Conservation (phyloP, 768 basidiomycete genomes). For the Leucosporidium scottii region DNA sequence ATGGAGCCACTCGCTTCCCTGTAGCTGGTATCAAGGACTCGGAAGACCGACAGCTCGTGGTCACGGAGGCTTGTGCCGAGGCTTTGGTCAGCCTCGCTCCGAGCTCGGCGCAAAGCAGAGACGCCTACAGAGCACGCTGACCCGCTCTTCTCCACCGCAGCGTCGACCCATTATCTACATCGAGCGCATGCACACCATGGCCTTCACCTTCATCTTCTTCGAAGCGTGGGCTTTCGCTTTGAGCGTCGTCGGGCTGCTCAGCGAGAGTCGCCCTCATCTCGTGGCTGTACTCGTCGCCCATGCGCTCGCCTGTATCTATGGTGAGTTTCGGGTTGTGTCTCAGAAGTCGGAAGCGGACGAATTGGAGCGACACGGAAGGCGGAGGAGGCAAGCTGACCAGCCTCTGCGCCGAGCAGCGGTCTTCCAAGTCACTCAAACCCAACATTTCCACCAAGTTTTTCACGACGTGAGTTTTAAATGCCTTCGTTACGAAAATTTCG, state of each 20-base stretch:
- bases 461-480: neutral
- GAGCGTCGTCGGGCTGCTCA: neutral
- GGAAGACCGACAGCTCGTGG: neutral
- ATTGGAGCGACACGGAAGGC: too few species aligned
- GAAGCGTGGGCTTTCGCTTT: neutral
- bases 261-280: conserved; percentile 1
- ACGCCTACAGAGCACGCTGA: too few species aligned
- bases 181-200: conserved; percentile 1
- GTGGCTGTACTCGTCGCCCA: neutral
- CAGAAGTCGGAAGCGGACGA: too few species aligned
- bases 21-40: neutral
- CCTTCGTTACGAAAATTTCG: too few species aligned
- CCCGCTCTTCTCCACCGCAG: neutral
- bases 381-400: neutral
- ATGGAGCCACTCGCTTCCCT: neutral
- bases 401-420: neutral
- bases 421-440: neutral
- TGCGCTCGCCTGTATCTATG: neutral
- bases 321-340: neutral
- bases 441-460: neutral
- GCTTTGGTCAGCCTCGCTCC: neutral
- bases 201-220: conserved; percentile 1
- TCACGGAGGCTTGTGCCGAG: neutral
- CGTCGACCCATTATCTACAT: neutral
- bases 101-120: too few species aligned